Evolutionary conservation across 2,329 filamentous ascomycete genomes (phyloP).

Genomic region (Exophiala bonariae): DNA sequence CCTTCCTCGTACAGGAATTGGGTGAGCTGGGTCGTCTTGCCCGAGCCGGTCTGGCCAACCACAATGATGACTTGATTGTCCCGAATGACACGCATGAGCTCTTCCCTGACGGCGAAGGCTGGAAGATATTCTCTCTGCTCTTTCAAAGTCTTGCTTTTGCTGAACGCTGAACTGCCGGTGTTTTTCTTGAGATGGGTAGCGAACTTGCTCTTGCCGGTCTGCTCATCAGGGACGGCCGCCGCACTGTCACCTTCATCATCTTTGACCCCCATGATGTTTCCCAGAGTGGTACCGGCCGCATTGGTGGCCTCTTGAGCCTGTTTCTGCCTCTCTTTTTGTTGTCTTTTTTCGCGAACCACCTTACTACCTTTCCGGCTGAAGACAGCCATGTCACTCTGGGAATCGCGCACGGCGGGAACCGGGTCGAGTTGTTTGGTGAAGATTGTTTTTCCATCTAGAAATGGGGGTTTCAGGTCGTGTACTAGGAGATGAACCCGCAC

Average conservation of each 20-base stretch:
- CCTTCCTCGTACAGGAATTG: conserved; percentile 94
- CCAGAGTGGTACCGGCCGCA: conserved; percentile 84
- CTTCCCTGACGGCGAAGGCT: conserved; percentile 93
- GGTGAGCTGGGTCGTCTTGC: conserved; percentile 94
- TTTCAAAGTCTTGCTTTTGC: conserved; percentile 81
- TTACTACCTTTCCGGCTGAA: conserved; percentile 94
- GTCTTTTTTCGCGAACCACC: conserved; percentile 85
- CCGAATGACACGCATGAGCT: conserved; percentile 84
- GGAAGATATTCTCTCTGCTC: conserved; percentile 93
- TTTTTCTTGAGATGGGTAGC: conserved; percentile 85
- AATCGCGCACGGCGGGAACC: conserved; percentile 86
- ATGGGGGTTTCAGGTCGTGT: conserved; percentile 90
- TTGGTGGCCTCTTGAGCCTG: conserved; percentile 95
- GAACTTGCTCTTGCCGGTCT: conserved; percentile 75
- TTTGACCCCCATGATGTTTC: conserved; percentile 93
- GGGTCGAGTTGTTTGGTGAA: conserved; percentile 98
- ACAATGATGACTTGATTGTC: conserved; percentile 98
- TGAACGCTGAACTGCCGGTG: conserved; percentile 82
- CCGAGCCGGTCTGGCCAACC: conserved; percentile 94
- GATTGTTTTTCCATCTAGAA: conserved; percentile 89
- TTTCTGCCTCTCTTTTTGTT: conserved; percentile 88
- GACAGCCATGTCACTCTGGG: conserved; percentile 97
- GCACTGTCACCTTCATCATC: conserved; percentile 88
- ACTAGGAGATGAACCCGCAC: conserved; percentile 88
- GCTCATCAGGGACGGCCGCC: conserved; percentile 71